Percentiles rank a stretch among this genome's conserved stretches.
Conservation (phyloP, 2,329 filamentous ascomycete genomes). For the Seiridium cupressi region DNA sequence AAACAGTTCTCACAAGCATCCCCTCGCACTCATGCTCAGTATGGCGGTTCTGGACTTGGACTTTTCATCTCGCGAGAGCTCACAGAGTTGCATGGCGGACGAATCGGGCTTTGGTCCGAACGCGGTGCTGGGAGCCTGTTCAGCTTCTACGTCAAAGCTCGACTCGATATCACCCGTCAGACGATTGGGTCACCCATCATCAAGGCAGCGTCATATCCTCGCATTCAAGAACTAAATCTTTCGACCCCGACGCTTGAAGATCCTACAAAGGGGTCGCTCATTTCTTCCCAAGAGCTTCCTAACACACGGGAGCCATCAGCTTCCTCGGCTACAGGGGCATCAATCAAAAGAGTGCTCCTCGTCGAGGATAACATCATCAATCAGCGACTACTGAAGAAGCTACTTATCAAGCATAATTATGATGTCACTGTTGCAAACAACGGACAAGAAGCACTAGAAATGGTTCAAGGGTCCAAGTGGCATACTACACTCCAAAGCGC, state of each 20-base stretch:
- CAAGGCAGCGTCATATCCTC: constrained; percentile 28
- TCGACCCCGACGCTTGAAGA: constrained; percentile 28
- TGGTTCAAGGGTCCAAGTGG: constrained; percentile 47
- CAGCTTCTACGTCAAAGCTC: constrained; percentile 68
- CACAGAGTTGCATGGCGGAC: constrained; percentile 74
- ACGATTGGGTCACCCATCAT: constrained; percentile 45
- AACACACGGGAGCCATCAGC: constrained; percentile 8
- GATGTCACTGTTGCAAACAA: constrained; percentile 63
- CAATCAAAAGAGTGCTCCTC: constrained; percentile 56
- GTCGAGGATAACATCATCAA: constrained; percentile 71
- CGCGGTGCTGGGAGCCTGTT: constrained; percentile 71
- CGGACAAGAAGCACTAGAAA: constrained; percentile 59
- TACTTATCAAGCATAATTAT: constrained; percentile 61
- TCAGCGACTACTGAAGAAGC: constrained; percentile 61
- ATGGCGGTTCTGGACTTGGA: constrained; percentile 68
- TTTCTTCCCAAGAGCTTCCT: not conserved
- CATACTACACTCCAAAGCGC: constrained; percentile 52
- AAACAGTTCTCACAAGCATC: constrained; percentile 68
- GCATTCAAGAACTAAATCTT: constrained; percentile 25
- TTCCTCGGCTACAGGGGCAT: constrained; percentile 25
- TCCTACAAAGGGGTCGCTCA: constrained; percentile 18
- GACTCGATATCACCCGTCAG: constrained; percentile 33
- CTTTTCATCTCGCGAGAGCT: constrained; percentile 76
- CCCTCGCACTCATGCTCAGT: constrained; percentile 68
- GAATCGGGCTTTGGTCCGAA: constrained; percentile 69